Percentiles rank a stretch among this genome's conserved stretches.
Conservation (phyloP, 23 red algal genomes). For the Gracilaria vermiculophylla region DNA sequence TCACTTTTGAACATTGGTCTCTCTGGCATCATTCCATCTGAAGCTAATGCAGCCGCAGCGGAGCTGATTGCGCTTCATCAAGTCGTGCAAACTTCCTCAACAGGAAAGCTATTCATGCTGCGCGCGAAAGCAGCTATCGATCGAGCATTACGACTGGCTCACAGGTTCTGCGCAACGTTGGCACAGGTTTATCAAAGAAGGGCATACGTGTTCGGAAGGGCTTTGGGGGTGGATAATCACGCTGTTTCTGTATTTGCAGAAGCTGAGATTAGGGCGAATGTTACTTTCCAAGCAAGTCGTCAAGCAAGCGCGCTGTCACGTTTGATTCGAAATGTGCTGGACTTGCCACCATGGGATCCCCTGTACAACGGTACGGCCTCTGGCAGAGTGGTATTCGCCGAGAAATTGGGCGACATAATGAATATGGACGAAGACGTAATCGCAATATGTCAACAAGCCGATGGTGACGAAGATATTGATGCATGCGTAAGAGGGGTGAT, state of each 20-base stretch:
- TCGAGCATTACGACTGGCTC: constrained; percentile 43
- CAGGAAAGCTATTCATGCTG: constrained; percentile 7
- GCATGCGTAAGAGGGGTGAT: constrained; percentile 56
- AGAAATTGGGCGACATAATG: constrained; percentile 42
- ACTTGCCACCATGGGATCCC: constrained; percentile 74
- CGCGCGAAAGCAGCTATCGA: constrained; percentile 63
- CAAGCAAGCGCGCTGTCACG: constrained; percentile 19
- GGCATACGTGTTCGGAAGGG: constrained; percentile 19
- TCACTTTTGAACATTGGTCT: constrained; percentile 38
- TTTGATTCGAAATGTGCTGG: constrained; percentile 1
- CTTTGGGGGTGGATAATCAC: constrained; percentile 43
- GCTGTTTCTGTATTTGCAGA: constrained; percentile 68
- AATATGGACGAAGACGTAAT: constrained; percentile 2
- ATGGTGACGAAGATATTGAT: constrained; percentile 81
- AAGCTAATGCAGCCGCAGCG: constrained; percentile 37
- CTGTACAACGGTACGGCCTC: constrained; percentile 47
- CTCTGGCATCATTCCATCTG: constrained; percentile 39
- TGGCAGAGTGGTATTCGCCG: constrained; percentile 37
- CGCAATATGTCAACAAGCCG: constrained; percentile 30
- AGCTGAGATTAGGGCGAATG: constrained; percentile 67
- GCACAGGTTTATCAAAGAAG: constrained; percentile 46
- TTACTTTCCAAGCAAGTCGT: constrained; percentile 72
- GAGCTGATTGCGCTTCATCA: constrained; percentile 43
- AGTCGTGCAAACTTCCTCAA: neutral
- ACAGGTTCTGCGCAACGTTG: constrained; percentile 43